phyloP scores from a whole-genome alignment of 352 stramenopile genomes.

The Pythium rishiriense region DNA sequence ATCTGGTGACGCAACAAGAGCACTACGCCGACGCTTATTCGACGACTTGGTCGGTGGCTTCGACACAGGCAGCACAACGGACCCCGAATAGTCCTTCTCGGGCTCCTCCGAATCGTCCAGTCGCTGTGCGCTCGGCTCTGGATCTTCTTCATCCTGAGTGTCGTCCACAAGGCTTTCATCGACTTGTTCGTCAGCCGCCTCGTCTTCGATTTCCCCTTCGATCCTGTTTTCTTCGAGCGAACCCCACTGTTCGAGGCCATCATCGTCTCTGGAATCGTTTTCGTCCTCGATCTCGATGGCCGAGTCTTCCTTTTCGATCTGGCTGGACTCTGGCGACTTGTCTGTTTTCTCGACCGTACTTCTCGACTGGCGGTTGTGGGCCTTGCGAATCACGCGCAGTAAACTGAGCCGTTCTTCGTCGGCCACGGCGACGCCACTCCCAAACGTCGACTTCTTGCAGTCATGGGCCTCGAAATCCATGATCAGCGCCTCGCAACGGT shows the following conservation, averaged over 20 bases:
- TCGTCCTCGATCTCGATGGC: conserved; percentile 24
- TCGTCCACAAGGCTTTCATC: conserved; percentile 13
- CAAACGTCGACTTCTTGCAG: conserved; percentile 18
- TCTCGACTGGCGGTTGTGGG: conserved; percentile 2
- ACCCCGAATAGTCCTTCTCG: neutral
- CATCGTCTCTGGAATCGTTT: neutral
- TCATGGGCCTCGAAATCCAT: conserved; percentile 20
- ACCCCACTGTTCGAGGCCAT: conserved; percentile 10
- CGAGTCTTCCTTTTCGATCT: conserved; percentile 1
- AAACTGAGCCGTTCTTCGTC: conserved; percentile 21
- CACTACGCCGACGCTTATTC: conserved; percentile 6
- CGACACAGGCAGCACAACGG: neutral
- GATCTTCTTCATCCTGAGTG: conserved; percentile 11
- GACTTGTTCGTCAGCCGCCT: neutral
- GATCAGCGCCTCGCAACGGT: conserved; percentile 22
- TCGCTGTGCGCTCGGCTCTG: conserved; percentile 1
- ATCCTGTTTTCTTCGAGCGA: conserved; percentile 10
- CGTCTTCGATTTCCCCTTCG: neutral
- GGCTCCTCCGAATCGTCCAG: neutral
- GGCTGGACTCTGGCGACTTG: neutral
- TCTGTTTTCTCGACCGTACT: neutral
- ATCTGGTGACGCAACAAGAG: conserved; percentile 9
- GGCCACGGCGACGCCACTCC: conserved; percentile 12
- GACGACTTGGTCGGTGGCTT: neutral
- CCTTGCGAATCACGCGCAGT: conserved; percentile 21